Percentiles rank a stretch among this genome's conserved stretches.
phyloP scores from a whole-genome alignment of 306 rosid genomes.

The Begonia loranthoides region DNA sequence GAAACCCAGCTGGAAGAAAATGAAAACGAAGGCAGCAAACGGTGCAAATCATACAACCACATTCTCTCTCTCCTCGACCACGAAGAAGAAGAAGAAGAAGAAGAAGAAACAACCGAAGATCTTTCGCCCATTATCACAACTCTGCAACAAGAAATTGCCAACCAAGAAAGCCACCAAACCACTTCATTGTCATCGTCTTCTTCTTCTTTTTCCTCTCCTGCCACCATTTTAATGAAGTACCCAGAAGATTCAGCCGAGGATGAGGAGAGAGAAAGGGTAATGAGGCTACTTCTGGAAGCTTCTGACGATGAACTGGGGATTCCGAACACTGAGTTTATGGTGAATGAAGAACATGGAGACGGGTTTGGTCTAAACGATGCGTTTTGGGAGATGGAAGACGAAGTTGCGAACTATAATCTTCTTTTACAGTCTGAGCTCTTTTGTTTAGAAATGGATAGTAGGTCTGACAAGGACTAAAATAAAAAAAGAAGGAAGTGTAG shows the following conservation, averaged over 20 bases:
- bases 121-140: slow-evolving; percentile 46
- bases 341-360: slow-evolving; percentile 4
- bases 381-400: slow-evolving; percentile 80
- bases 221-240: slow-evolving; percentile 4
- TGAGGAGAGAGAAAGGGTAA: slow-evolving; percentile 39
- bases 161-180: slow-evolving; percentile 6
- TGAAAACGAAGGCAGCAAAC: slow-evolving; percentile 26
- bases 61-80: slow-evolving; percentile 61
- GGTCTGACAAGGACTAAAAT: not conserved
- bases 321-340: slow-evolving; percentile 26
- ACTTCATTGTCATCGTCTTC: slow-evolving; percentile 8
- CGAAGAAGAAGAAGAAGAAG: slow-evolving; percentile 80
- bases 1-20: slow-evolving; percentile 18
- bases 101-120: slow-evolving; percentile 46
- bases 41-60: slow-evolving; percentile 45
- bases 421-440: slow-evolving; percentile 67
- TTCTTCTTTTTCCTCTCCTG: slow-evolving; percentile 6
- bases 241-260: slow-evolving; percentile 14
- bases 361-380: slow-evolving; percentile 30
- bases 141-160: slow-evolving; percentile 55
- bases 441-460: slow-evolving; percentile 19
- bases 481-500: not conserved
- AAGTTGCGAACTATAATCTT: slow-evolving; percentile 59
- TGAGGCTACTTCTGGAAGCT: slow-evolving; percentile 74
- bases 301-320: slow-evolving; percentile 92